Evolutionary conservation across 495 filamentous ascomycete genomes (phyloP), one percentile per base, ranked within the genome.

Genomic region (Xylaria curta): DNA sequence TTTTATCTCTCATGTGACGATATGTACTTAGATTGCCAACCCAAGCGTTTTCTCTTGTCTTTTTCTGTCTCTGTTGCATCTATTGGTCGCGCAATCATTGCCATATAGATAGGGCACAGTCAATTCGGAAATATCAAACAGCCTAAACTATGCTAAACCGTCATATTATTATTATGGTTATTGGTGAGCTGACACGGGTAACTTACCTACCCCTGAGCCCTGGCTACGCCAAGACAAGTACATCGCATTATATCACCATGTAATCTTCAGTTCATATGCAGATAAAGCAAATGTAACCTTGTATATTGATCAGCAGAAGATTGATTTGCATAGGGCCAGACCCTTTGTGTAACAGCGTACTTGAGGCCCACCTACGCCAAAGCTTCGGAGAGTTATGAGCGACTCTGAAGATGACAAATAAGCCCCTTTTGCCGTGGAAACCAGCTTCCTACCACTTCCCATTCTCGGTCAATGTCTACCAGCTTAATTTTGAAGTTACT

Each of bases 391-490:
- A 47, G 44, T 47, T 19, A 17, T n/a, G 44, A 17, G 44, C 46
- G 47, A 10, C 47, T 51, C 47, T 51, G 9, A 13, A 51, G 47
- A 21, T 9, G 47, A 51, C 47, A 51, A 51, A 51, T 3, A 9
- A 58, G 15, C 60, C 79, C 79, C 36, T 47, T 66, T 72, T 84
- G 82, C 49, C 79, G 72, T 19, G 83, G 74, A 73, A 85, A 85
- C 58, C 76, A 82, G 47, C 77, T 81, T 51, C 79, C 81, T 31
- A 78, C 74, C 1, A 80, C 73, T 46, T 59, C 72, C 83, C 82
- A 84, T 60, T 84, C 80, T 72, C 67, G 76, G 7, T 76, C 63
- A 0, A 74, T 76, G 66, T 81, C 58, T 54, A 72, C 80, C 58
- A 83, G 73, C 68, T 76, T 69, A 17, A 83, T 73, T 42, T 83